Conservation (phyloP, 2,329 filamentous ascomycete genomes). For the Aspergillus niger region DNA sequence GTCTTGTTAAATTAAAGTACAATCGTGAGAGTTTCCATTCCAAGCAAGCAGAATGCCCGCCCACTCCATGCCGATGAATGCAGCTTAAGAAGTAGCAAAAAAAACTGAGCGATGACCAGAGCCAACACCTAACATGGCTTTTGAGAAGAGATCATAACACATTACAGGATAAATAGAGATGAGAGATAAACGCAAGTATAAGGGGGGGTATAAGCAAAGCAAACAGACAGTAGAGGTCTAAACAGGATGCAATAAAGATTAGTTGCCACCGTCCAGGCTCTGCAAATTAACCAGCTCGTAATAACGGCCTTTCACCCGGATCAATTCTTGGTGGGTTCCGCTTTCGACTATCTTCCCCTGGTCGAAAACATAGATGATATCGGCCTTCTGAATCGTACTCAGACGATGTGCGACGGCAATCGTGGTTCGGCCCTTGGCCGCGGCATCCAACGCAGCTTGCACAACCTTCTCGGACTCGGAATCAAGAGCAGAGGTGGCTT, state of each 20-base stretch:
- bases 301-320: slow-evolving; percentile 71
- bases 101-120: background rate
- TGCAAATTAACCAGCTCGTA: slow-evolving; percentile 79
- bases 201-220: background rate
- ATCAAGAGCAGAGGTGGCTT: slow-evolving; percentile 63
- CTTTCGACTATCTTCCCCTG: slow-evolving; percentile 81
- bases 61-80: background rate
- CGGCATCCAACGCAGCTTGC: slow-evolving; percentile 75
- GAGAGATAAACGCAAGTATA: slow-evolving; percentile 6
- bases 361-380: slow-evolving; percentile 96
- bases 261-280: slow-evolving; percentile 65
- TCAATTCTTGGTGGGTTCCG: slow-evolving; percentile 75
- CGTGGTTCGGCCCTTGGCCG: slow-evolving; percentile 81
- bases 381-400: slow-evolving; percentile 90
- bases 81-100: background rate
- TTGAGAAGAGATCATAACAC: background rate
- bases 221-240: slow-evolving; percentile 7
- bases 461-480: slow-evolving; percentile 55
- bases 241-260: slow-evolving; percentile 12
- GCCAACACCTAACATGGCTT: slow-evolving; percentile 1
- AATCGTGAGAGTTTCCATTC: background rate
- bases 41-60: slow-evolving; percentile 1
- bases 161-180: background rate
- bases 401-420: slow-evolving; percentile 93
- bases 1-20: background rate